Evolutionary conservation across 129 eudicot species (phyloP).

Genomic region (Dittrichia graveolens): DNA sequence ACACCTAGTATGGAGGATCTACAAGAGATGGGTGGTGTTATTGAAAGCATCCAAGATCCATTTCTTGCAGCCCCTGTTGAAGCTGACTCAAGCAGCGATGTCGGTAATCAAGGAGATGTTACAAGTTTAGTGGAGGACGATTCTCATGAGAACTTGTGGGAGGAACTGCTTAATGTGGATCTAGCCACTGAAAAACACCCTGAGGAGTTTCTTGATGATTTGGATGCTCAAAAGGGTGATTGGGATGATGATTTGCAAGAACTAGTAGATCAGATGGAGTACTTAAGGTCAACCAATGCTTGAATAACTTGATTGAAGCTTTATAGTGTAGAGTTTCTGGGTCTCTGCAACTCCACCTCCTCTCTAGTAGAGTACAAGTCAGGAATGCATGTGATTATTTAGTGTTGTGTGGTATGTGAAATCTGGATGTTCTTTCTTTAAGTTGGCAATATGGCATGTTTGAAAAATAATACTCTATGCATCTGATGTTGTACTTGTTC

Average conservation of each 20-base stretch:
- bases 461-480: background rate
- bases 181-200: constrained; percentile 29
- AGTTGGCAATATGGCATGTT: constrained; percentile 4
- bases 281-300: constrained; percentile 43
- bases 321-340: constrained; percentile 14
- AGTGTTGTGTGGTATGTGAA: constrained; percentile 17
- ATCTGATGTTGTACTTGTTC: constrained; percentile 36
- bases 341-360: constrained; percentile 45
- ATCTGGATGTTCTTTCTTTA: constrained; percentile 2
- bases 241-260: constrained; percentile 81
- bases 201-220: constrained; percentile 54
- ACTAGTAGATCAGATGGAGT: constrained; percentile 75
- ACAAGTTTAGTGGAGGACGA: constrained; percentile 34
- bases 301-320: constrained; percentile 22
- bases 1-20: constrained; percentile 53
- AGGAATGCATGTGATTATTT: constrained; percentile 27
- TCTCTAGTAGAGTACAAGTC: constrained; percentile 26
- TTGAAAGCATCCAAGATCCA: constrained; percentile 36
- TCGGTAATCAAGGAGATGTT: constrained; percentile 28
- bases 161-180: constrained; percentile 54
- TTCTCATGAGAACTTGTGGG: constrained; percentile 51
- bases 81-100: constrained; percentile 44
- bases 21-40: constrained; percentile 34
- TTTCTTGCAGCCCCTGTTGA: constrained; percentile 51
- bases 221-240: constrained; percentile 53